Conservation (phyloP, 2,329 filamentous ascomycete species). For the Diplodia mutila region DNA sequence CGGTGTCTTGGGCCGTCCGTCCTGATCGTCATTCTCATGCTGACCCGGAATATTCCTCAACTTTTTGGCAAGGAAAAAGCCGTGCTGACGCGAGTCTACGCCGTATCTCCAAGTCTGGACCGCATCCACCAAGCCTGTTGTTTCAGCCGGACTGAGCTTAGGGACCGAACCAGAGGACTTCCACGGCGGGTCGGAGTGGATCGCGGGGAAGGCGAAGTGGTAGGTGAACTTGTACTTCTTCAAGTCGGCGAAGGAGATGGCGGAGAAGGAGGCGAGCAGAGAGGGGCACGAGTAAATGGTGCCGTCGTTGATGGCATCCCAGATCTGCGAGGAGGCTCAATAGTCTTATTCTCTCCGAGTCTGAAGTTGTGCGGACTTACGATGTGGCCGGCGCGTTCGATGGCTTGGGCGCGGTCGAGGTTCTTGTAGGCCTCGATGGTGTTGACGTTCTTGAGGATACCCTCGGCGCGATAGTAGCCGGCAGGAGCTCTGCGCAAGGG, state of each 20-base stretch:
- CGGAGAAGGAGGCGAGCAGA: constrained; percentile 82
- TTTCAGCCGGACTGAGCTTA: constrained; percentile 69
- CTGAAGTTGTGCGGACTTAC: constrained; percentile 51
- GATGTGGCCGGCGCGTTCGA: constrained; percentile 78
- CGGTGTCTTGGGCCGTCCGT: constrained; percentile 40
- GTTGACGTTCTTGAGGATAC: constrained; percentile 94
- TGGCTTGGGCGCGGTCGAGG: constrained; percentile 75
- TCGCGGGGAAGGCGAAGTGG: constrained; percentile 93
- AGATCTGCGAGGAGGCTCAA: constrained; percentile 67
- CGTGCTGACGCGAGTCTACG: constrained; percentile 81
- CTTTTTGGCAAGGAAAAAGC: constrained; percentile 94
- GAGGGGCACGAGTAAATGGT: constrained; percentile 96
- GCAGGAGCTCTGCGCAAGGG: constrained; percentile 51
- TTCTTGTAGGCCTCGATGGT: constrained; percentile 92
- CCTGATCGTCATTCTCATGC: constrained; percentile 31
- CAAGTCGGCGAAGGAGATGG: constrained; percentile 90
- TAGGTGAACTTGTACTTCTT: constrained; percentile 99
- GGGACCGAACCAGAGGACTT: constrained; percentile 47
- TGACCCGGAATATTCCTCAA: constrained; percentile 45
- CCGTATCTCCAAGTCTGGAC: constrained; percentile 87
- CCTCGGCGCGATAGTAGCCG: constrained; percentile 80
- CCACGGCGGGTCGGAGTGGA: constrained; percentile 89
- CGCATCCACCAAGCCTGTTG: constrained; percentile 75
- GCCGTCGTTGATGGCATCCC: constrained; percentile 96
- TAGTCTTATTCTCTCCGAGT: neutral